These are phyloP conservation scores for Termitomyces sp. DNA, from an alignment of 768 basidiomycete species.

Conservation along the genomic window DNA sequence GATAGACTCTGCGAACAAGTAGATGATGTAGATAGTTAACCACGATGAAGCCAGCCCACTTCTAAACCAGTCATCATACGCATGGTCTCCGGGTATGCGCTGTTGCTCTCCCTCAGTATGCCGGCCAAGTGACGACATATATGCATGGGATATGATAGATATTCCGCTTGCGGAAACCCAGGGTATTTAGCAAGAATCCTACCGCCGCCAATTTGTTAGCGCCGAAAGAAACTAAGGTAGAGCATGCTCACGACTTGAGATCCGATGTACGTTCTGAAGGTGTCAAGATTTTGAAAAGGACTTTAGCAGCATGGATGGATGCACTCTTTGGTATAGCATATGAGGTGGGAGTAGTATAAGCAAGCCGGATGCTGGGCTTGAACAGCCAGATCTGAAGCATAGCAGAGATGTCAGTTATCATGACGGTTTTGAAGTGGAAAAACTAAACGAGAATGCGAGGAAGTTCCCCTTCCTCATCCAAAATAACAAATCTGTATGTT, in stretches of 20 bases:
- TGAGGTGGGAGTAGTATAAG: slow-evolving; percentile 55
- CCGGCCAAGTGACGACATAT: slow-evolving; percentile 68
- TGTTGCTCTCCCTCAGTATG: slow-evolving; percentile 72
- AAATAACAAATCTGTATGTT: slow-evolving; percentile 83
- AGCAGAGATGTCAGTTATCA: background rate
- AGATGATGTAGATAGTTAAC: slow-evolving; percentile 14
- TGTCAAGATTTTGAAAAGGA: slow-evolving; percentile 75
- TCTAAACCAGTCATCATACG: slow-evolving; percentile 76
- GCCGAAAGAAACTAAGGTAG: background rate
- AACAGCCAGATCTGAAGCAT: slow-evolving; percentile 84
- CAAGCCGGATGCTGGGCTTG: slow-evolving; percentile 80
- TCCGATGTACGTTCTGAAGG: slow-evolving; percentile 49
- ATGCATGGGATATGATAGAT: slow-evolving; percentile 74
- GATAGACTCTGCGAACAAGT: background rate
- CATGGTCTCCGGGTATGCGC: slow-evolving; percentile 68
- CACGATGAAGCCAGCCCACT: slow-evolving; percentile 69
- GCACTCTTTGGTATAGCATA: slow-evolving; percentile 56
- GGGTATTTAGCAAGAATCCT: slow-evolving; percentile 68
- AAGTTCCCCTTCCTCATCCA: slow-evolving; percentile 81
- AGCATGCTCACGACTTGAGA: slow-evolving; percentile 41
- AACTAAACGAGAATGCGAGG: slow-evolving; percentile 70
- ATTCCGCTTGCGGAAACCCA: slow-evolving; percentile 85
- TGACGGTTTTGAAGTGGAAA: background rate
- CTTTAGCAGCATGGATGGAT: slow-evolving; percentile 69
- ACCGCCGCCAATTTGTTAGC: slow-evolving; percentile 4